Conservation (phyloP, 73 alveolate species). For the Symbiodinium natans region DNA sequence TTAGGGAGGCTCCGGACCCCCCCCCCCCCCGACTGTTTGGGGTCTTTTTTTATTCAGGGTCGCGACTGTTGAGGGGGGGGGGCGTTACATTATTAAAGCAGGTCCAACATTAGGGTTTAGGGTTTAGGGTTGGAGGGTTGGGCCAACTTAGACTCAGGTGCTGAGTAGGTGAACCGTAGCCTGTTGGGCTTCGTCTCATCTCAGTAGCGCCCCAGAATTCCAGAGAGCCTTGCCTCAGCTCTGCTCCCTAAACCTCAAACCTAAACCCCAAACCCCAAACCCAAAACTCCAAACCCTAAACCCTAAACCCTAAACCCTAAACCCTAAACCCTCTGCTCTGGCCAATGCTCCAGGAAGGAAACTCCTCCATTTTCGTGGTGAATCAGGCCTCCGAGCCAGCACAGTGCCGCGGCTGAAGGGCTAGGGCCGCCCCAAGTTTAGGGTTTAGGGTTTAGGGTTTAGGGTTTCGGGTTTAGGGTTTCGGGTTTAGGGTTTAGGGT, state of each 20-base stretch:
- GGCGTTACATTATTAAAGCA: too few relatives aligned
- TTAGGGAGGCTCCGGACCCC: too few relatives aligned
- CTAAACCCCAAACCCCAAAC: background rate
- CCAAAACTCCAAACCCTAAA: background rate
- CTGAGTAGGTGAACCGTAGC: too few relatives aligned
- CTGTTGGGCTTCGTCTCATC: too few relatives aligned
- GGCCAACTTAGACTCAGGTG: too few relatives aligned
- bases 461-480: background rate
- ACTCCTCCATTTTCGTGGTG: constrained; percentile 66
- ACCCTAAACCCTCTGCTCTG: background rate
- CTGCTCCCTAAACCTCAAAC: background rate
- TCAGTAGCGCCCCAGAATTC: too few relatives aligned
- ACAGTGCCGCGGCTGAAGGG: constrained; percentile 21
- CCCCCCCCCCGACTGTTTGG: too few relatives aligned
- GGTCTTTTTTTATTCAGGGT: too few relatives aligned
- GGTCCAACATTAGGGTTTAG: too few relatives aligned
- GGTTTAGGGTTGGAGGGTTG: too few relatives aligned
- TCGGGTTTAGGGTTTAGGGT: background rate
- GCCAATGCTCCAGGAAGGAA: background rate
- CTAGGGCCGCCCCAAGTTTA: background rate
- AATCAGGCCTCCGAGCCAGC: constrained; percentile 56
- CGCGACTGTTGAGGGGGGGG: too few relatives aligned
- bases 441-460: background rate
- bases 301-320: background rate
- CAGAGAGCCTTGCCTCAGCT: too few relatives aligned